Base-by-base conservation (phyloP, 2,329 filamentous ascomycete genomes). In the Shiraia bambusicola region DNA sequence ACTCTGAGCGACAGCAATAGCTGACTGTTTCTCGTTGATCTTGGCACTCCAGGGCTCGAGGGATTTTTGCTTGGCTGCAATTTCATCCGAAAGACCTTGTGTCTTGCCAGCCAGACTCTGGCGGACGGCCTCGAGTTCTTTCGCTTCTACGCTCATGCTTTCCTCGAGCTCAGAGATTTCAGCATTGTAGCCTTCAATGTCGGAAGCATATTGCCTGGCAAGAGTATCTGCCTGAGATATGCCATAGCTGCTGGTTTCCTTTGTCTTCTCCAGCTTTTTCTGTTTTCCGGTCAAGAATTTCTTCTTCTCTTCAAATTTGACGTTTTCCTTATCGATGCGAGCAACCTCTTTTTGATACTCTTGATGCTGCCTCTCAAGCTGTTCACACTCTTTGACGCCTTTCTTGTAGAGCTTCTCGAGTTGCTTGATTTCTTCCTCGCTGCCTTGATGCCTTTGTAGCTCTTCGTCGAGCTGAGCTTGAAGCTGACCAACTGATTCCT, bases 271-370 rank as follows among this genome's bases (percentile, higher is more conserved):
- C 11, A 95, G 79, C 72, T 98, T 98, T 75, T 93, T 95, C 58
- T 88, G 85, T 73, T 98, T 98, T 61, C 85, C 86, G 2, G 80
- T 76, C 52, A 98, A 72, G 69, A 97, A 97, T 66, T 98, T 98
- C 67, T 86, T 86, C 76, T 97, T 97, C 70, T 98, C 94, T 52
- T 97, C 92, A 54, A 95, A 91, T 64, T 98, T 98, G 70, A 98
- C 93, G 15, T 85, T 84, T 63, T 97, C 93, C 65, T 97, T 95
- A 63, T 98, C 94, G 49, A 94, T 90, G 63, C 91, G 92, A 31
- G 89, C 84, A 71, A 93, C 84, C 64, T 97, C 88, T 65, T 95
- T 95, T 47, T 86, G 73, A 39, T 95, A 76, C 17, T 75, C 77
- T 55, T 96, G 88, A 0, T 85, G 84, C 37, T 88, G 79, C 69